These are phyloP conservation scores for Mortierella polycephala DNA, from an alignment of 371 early-diverging fungal species.

Conservation along the genomic window DNA sequence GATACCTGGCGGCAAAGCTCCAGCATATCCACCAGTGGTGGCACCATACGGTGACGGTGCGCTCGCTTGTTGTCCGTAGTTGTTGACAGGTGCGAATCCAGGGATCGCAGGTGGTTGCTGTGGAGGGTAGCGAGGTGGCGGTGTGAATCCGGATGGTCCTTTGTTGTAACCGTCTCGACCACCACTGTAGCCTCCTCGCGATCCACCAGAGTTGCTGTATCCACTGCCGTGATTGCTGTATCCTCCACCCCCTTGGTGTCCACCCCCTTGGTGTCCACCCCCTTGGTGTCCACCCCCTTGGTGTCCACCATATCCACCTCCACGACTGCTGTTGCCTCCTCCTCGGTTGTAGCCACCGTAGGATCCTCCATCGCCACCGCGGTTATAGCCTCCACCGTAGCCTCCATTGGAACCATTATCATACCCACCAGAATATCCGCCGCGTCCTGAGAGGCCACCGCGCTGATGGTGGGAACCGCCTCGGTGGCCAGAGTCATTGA, in stretches of 20 bases:
- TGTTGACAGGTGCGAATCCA: conserved; percentile 46
- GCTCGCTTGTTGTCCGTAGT: conserved; percentile 24
- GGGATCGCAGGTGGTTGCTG: conserved; percentile 24
- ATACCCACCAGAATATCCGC: conserved; percentile 46
- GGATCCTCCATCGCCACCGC: background rate
- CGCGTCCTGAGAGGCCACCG: conserved; percentile 30
- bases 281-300: conserved; percentile 39
- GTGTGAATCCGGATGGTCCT: conserved; percentile 15
- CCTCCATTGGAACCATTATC: conserved; percentile 37
- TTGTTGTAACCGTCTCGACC: conserved; percentile 35
- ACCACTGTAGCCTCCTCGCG: conserved; percentile 29
- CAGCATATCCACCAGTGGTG: conserved; percentile 21
- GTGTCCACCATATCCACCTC: conserved; percentile 44
- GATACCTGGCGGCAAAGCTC: conserved; percentile 38
- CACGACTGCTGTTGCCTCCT: conserved; percentile 23
- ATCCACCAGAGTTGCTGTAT: conserved; percentile 17
- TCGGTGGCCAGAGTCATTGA: conserved; percentile 42
- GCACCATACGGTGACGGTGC: conserved; percentile 19
- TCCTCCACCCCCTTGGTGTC: conserved; percentile 38
- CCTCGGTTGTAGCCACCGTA: conserved; percentile 41
- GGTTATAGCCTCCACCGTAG: conserved; percentile 1
- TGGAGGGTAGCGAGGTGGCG: conserved; percentile 21
- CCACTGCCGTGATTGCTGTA: conserved; percentile 29
- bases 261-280: conserved; percentile 26
- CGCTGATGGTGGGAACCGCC: conserved; percentile 31